Conservation (phyloP, 176 grass and related monocot genomes). For the Eragrostis nindensis region DNA sequence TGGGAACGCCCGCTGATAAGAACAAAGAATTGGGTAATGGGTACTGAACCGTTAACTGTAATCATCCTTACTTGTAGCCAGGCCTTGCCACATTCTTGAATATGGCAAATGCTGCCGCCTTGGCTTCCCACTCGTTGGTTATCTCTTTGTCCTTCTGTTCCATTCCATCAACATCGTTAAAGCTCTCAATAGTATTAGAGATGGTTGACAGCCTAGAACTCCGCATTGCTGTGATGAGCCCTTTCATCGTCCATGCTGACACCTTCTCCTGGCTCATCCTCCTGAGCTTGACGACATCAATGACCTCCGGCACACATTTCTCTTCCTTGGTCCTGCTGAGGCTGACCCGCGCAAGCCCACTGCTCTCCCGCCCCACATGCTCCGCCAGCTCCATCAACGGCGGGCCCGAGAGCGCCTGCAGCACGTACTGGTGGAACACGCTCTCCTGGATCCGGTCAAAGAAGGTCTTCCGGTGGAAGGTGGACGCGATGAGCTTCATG, state of each 20-base stretch:
- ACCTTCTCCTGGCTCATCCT: slow-evolving; percentile 91
- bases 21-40: slow-evolving; percentile 23
- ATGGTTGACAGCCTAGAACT: slow-evolving; percentile 81
- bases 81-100: slow-evolving; percentile 91
- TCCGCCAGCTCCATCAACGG: slow-evolving; percentile 86
- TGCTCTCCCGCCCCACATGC: slow-evolving; percentile 62
- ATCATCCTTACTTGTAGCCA: slow-evolving; percentile 58
- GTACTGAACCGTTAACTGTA: not conserved
- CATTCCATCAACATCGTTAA: slow-evolving; percentile 61
- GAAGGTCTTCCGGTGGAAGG: slow-evolving; percentile 88
- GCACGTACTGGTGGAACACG: slow-evolving; percentile 88
- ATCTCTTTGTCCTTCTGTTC: slow-evolving; percentile 90
- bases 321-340: slow-evolving; percentile 63
- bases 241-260: slow-evolving; percentile 93
- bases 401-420: slow-evolving; percentile 78
- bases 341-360: slow-evolving; percentile 59
- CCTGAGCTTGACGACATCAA: slow-evolving; percentile 72
- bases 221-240: slow-evolving; percentile 66
- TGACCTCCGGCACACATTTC: slow-evolving; percentile 51
- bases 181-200: slow-evolving; percentile 81
- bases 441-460: slow-evolving; percentile 98
- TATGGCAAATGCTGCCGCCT: slow-evolving; percentile 65
- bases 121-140: slow-evolving; percentile 81
- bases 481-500: slow-evolving; percentile 91
- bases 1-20: slow-evolving; percentile 8